phyloP scores from a whole-genome alignment of 2,329 filamentous ascomycete genomes.

The Cladosporium sp. region DNA sequence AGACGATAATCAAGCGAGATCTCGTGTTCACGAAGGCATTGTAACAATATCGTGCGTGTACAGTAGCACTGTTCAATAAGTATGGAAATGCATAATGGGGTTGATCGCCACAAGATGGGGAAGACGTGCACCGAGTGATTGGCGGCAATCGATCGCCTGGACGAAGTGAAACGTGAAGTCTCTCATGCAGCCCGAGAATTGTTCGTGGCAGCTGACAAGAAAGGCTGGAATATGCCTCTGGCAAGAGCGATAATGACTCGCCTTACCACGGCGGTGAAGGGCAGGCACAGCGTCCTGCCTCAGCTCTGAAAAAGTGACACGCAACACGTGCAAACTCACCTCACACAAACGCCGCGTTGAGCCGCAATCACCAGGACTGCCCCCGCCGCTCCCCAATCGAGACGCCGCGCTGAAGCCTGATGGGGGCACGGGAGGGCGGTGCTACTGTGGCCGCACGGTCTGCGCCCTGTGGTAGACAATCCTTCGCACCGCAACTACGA shows the following conservation, averaged over 20 bases:
- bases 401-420: neutral
- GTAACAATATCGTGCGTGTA: too few relatives aligned
- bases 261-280: neutral
- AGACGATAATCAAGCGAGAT: too few relatives aligned
- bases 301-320: neutral
- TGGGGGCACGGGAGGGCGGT: neutral
- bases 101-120: too few relatives aligned
- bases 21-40: too few relatives aligned
- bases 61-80: too few relatives aligned
- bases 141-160: slow-evolving; percentile 9
- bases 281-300: neutral
- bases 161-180: slow-evolving; percentile 14
- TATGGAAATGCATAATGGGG: too few relatives aligned
- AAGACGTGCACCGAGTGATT: slow-evolving; percentile 1
- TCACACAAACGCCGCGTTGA: neutral
- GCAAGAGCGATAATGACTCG: neutral
- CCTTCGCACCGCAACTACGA: neutral
- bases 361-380: neutral
- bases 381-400: neutral
- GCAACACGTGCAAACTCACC: neutral
- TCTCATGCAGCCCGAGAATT: neutral
- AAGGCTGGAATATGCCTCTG: neutral
- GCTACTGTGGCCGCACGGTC: neutral
- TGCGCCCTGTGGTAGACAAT: neutral
- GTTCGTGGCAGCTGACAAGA: neutral